Base-by-base conservation (phyloP, 2,329 filamentous ascomycete species). In the Aspergillus sp. region DNA sequence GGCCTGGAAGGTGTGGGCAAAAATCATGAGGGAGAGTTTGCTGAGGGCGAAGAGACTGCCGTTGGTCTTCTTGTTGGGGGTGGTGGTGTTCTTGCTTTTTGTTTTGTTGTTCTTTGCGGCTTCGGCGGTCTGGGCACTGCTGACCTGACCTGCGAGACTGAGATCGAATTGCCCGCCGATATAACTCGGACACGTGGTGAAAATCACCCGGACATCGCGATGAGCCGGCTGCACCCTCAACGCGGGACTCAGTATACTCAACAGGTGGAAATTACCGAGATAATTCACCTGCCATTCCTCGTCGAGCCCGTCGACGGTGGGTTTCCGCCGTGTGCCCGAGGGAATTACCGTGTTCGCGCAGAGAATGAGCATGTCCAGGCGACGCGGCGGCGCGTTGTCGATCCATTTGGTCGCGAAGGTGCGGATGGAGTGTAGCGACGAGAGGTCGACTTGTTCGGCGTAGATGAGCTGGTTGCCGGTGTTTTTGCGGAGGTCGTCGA, bases 331-430 rank as follows among this genome's bases (percentile, higher is more conserved):
- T 19, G 19, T 70, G 4, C 77, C 75, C 1, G 82, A 41, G 2
- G 86, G 7, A 78, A 78, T 2, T 55, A 89, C 73, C 0, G 84
- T 85, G 40, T 86, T 86, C 7, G 85, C 93, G 65, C 89, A 95
- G 12, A 98, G 76, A 19, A 98, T 79, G 41, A 98, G 73, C 82
- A 91, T 90, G 66, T 98, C 93, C 5, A 98, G 73, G 42, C 94
- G 77, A 47, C 94, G 78, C 6, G 90, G 88, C 2, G 93, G 91
- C 26, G 86, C 80, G 66, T 96, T 97, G 67, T 98, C 91, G 55
- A 98, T 88, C 91, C 94, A 98, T 72, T 88, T 91, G 0, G 93
- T 98, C 8, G 93, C 93, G 65, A 98, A 98, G 52, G 83, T 78
- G 35, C 93, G 86, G 57, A 98, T 84, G 65, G 87, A 94, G 65